Conservation (phyloP, 163 green algal genomes). For the Volvox carteri region DNA sequence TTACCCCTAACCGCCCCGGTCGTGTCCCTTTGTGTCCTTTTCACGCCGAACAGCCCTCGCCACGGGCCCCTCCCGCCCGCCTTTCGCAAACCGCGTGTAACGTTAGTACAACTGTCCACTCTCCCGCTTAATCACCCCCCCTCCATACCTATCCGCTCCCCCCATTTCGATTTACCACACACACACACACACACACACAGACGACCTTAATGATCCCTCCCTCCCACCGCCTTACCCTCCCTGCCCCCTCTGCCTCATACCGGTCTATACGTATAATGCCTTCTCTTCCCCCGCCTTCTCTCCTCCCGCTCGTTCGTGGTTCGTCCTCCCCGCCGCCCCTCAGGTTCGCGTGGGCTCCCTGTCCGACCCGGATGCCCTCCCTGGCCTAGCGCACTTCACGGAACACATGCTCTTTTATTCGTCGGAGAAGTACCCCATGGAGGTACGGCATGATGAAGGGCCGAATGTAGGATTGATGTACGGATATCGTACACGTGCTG, state of each 20-base stretch:
- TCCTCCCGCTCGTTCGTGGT: not conserved
- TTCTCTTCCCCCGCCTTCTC: not conserved
- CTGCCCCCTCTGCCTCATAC: not conserved
- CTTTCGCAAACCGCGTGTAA: too few species aligned
- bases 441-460: too few species aligned
- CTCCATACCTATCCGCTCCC: too few species aligned
- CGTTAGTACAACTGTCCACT: too few species aligned
- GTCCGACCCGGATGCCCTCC: conserved; percentile 80
- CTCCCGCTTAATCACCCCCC: too few species aligned
- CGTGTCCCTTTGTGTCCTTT: too few species aligned
- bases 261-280: not conserved
- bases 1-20: too few species aligned
- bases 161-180: too few species aligned
- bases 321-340: not conserved
- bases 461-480: too few species aligned
- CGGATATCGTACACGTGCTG: too few species aligned
- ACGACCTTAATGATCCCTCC: not conserved
- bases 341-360: conserved; percentile 88
- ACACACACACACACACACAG: not conserved
- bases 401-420: conserved; percentile 93
- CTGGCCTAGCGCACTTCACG: conserved; percentile 89
- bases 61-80: too few species aligned
- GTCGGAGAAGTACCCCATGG: conserved; percentile 76
- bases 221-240: not conserved
- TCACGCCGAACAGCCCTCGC: too few species aligned